phyloP scores from a whole-genome alignment of 371 early-diverging fungal species.

The Syncephalastrum contaminatum region DNA sequence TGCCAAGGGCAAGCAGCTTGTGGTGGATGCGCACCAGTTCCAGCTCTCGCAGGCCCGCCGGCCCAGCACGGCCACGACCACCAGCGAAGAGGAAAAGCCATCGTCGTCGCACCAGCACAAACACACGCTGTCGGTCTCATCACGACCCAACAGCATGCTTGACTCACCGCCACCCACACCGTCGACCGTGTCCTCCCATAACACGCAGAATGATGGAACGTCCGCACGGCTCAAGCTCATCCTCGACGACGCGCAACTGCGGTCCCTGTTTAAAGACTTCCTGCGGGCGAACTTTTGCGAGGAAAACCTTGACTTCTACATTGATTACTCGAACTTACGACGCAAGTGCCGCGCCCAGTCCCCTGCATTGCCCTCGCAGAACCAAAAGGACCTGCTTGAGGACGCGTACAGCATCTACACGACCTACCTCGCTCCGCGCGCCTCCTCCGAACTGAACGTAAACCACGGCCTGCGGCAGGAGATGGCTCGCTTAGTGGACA shows the following conservation, averaged over 20 bases:
- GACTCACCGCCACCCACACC: constrained; percentile 4
- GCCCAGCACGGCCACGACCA: neutral
- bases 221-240: constrained; percentile 53
- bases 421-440: constrained; percentile 58
- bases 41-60: neutral
- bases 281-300: constrained; percentile 67
- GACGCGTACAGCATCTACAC: constrained; percentile 64
- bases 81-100: no score
- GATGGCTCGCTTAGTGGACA: constrained; percentile 46
- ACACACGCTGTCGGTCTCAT: neutral
- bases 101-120: neutral
- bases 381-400: constrained; percentile 45
- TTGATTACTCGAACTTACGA: constrained; percentile 49
- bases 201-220: constrained; percentile 18
- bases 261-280: constrained; percentile 66
- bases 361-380: constrained; percentile 31
- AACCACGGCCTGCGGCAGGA: constrained; percentile 50
- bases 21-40: constrained; percentile 7
- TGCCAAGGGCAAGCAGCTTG: constrained; percentile 22
- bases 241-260: constrained; percentile 54
- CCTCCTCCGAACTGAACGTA: constrained; percentile 61
- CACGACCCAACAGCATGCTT: neutral
- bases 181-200: neutral
- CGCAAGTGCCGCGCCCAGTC: constrained; percentile 39
- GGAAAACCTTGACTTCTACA: constrained; percentile 72